These are phyloP conservation scores for Penicillium italicum DNA, from an alignment of 2,329 filamentous ascomycete species.

Conservation along the genomic window DNA sequence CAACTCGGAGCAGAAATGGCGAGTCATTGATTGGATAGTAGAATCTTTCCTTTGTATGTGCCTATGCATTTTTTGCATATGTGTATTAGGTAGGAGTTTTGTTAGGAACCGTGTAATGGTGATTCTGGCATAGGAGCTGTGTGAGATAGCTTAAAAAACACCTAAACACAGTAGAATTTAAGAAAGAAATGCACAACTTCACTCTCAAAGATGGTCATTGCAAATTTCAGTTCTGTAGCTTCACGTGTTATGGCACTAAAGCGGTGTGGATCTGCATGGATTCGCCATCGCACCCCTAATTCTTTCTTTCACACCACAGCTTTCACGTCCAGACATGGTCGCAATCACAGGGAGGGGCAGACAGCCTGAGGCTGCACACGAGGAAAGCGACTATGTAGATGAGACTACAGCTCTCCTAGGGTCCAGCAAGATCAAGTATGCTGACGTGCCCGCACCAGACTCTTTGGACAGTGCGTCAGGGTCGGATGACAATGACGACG, in stretches of 20 bases:
- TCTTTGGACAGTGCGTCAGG: background rate
- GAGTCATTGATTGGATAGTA: background rate
- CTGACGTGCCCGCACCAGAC: background rate
- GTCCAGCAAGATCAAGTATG: background rate
- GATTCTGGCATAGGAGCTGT: background rate
- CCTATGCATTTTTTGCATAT: too few relatives aligned
- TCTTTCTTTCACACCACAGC: background rate
- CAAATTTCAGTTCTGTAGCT: too few relatives aligned
- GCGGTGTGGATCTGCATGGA: background rate
- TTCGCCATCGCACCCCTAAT: background rate
- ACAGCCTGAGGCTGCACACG: background rate
- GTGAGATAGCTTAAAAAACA: background rate
- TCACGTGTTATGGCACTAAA: background rate
- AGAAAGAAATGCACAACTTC: too few relatives aligned
- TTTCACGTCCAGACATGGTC: background rate
- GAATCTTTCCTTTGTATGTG: background rate
- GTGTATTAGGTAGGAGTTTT: background rate
- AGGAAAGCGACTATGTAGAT: constrained; percentile 5
- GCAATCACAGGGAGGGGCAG: background rate
- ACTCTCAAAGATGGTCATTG: background rate
- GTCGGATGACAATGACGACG: constrained; percentile 22
- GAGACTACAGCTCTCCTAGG: constrained; percentile 19
- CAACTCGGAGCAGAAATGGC: background rate
- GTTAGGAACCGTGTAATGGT: background rate
- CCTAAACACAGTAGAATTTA: too few relatives aligned